Percentiles rank a stretch among this genome's conserved stretches.
phyloP scores from a whole-genome alignment of 2,329 filamentous ascomycete genomes.

The Juglanconis juglandina region DNA sequence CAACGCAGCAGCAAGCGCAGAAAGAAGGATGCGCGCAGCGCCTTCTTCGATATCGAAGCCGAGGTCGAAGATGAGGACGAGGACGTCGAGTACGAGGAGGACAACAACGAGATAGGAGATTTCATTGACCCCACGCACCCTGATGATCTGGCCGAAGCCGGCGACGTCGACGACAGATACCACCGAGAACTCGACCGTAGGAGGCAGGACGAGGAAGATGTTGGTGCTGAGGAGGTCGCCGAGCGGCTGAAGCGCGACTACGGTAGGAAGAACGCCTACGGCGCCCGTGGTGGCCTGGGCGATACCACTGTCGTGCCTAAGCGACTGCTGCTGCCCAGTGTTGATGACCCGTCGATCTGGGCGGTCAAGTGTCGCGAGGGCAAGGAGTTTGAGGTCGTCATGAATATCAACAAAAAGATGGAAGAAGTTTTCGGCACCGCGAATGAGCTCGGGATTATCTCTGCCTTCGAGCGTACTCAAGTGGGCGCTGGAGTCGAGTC shows the following conservation, averaged over 20 bases:
- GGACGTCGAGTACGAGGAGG: constrained; percentile 83
- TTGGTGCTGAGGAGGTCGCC: constrained; percentile 92
- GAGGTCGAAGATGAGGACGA: constrained; percentile 96
- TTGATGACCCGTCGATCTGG: constrained; percentile 96
- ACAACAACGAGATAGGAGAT: constrained; percentile 76
- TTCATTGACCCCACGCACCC: constrained; percentile 88
- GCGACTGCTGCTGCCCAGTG: constrained; percentile 81
- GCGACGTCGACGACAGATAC: constrained; percentile 77
- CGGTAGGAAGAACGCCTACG: constrained; percentile 61
- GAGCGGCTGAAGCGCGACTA: constrained; percentile 84
- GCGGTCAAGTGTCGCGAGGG: constrained; percentile 88
- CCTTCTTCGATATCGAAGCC: constrained; percentile 96
- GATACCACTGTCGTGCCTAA: constrained; percentile 80
- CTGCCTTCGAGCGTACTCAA: constrained; percentile 84
- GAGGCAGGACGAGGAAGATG: constrained; percentile 79
- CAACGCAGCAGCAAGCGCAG: constrained; percentile 77
- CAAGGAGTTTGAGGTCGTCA: constrained; percentile 89
- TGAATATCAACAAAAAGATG: constrained; percentile 82
- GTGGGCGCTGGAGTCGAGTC: constrained; percentile 71
- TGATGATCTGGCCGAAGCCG: constrained; percentile 79
- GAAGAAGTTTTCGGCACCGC: constrained; percentile 76
- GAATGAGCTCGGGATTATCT: constrained; percentile 78
- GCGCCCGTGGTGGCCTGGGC: constrained; percentile 47
- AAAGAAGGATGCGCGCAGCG: constrained; percentile 66
- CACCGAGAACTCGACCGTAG: constrained; percentile 92